These are phyloP conservation scores for Xylaria sp. DNA, from an alignment of 2,329 filamentous ascomycete genomes.

Conservation along the genomic window DNA sequence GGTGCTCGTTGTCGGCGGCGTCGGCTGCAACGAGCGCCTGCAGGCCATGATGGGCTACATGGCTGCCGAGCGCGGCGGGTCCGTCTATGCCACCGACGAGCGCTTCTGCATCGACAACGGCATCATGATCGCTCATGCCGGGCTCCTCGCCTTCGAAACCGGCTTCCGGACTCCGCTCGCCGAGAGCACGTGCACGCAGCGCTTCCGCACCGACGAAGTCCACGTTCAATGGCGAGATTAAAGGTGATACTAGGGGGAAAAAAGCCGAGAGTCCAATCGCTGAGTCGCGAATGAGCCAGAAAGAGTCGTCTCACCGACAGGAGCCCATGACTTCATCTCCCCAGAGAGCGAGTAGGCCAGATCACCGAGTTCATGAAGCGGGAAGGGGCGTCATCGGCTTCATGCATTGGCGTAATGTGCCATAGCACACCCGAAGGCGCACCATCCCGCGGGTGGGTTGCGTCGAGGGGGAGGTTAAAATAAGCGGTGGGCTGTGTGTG, in stretches of 20 bases:
- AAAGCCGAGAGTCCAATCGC: conserved; percentile 2
- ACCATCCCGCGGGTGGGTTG: background rate
- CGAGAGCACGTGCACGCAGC: conserved; percentile 86
- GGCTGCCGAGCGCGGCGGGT: conserved; percentile 88
- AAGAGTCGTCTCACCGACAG: background rate
- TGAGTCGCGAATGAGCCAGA: conserved; percentile 19
- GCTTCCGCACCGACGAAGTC: conserved; percentile 86
- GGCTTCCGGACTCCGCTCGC: conserved; percentile 81
- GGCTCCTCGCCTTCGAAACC: conserved; percentile 83
- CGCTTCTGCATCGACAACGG: conserved; percentile 99
- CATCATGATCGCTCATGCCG: conserved; percentile 99
- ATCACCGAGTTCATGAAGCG: too few relatives aligned
- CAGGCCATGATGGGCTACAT: conserved; percentile 99
- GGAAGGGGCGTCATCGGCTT: background rate
- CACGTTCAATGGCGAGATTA: conserved; percentile 81
- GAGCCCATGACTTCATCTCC: too few relatives aligned
- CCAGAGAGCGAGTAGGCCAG: too few relatives aligned
- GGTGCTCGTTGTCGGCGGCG: conserved; percentile 94
- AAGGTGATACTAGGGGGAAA: conserved; percentile 16
- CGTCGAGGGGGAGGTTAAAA: background rate
- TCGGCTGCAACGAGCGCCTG: conserved; percentile 92
- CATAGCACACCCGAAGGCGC: background rate
- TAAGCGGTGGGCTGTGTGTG: background rate
- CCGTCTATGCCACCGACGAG: conserved; percentile 95
- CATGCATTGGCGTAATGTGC: background rate